Percentiles rank a stretch among this genome's conserved stretches.
phyloP scores from a whole-genome alignment of 2,329 filamentous ascomycete genomes.

The Sphaerulina vaccinii region DNA sequence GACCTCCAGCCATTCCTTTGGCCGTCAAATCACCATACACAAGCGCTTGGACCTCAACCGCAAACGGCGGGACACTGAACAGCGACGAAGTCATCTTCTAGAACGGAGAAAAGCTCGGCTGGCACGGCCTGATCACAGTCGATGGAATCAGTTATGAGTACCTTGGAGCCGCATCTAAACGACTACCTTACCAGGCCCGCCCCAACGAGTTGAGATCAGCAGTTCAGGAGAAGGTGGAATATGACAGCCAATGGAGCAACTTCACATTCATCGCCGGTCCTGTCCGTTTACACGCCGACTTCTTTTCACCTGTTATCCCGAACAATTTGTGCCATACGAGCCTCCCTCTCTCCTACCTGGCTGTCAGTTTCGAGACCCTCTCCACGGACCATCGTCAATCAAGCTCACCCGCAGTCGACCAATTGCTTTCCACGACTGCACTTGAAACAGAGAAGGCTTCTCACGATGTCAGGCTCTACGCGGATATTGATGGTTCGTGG shows the following conservation, averaged over 20 bases:
- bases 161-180: conserved; percentile 2
- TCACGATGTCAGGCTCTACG: no score
- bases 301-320: conserved; percentile 16
- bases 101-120: conserved; percentile 9
- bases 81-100: conserved; percentile 2
- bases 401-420: no score
- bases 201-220: neutral
- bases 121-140: conserved; percentile 16
- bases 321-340: neutral
- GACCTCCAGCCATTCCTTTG: no score
- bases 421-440: no score
- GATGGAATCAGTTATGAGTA: conserved; percentile 15
- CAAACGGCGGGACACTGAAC: neutral
- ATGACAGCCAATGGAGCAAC: conserved; percentile 18
- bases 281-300: conserved; percentile 11
- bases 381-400: neutral
- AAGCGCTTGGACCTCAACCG: neutral
- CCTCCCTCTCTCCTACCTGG: conserved; percentile 11
- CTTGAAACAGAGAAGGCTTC: no score
- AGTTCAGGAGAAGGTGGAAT: conserved; percentile 1
- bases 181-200: no score
- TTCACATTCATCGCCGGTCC: conserved; percentile 18
- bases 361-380: neutral
- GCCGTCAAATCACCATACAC: no score
- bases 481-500: no score